Percentiles rank a stretch among this genome's conserved stretches.
Conservation (phyloP, 352 stramenopile species). For the Lagenidium sp. region DNA sequence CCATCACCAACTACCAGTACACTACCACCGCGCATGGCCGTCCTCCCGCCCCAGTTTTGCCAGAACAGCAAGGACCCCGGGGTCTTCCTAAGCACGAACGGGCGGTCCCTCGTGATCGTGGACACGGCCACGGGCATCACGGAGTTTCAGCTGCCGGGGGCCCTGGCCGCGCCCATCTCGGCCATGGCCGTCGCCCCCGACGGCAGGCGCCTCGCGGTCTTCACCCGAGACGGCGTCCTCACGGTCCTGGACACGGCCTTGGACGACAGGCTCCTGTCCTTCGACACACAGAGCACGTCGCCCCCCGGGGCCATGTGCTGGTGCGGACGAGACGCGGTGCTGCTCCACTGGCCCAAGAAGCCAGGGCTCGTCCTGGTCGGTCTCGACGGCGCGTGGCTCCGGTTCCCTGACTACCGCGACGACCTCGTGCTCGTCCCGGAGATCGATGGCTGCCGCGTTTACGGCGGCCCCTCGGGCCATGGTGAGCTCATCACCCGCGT, state of each 20-base stretch:
- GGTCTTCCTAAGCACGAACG: constrained; percentile 89
- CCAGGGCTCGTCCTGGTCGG: constrained; percentile 83
- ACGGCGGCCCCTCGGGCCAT: constrained; percentile 41
- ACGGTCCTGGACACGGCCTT: constrained; percentile 95
- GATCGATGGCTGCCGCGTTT: constrained; percentile 45
- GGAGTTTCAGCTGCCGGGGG: constrained; percentile 82
- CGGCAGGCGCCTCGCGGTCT: constrained; percentile 94
- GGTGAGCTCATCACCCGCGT: constrained; percentile 87
- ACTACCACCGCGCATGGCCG: constrained; percentile 85
- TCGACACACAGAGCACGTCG: constrained; percentile 81
- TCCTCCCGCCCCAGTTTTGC: constrained; percentile 88
- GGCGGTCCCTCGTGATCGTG: constrained; percentile 85
- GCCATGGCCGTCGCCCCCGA: constrained; percentile 91
- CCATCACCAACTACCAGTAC: constrained; percentile 50
- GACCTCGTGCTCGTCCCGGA: constrained; percentile 57
- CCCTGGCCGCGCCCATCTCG: constrained; percentile 84
- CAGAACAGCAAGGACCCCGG: constrained; percentile 88
- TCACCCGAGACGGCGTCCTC: constrained; percentile 89
- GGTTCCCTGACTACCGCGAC: constrained; percentile 78
- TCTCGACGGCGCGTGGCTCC: constrained; percentile 77
- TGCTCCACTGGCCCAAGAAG: constrained; percentile 81
- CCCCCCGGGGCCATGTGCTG: constrained; percentile 71
- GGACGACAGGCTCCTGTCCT: constrained; percentile 90
- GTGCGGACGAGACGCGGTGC: constrained; percentile 87
- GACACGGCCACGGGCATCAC: constrained; percentile 53